Evolutionary conservation across 768 basidiomycete species (phyloP), one percentile per base, ranked within the genome.

Genomic region (Myochromella boudieri): DNA sequence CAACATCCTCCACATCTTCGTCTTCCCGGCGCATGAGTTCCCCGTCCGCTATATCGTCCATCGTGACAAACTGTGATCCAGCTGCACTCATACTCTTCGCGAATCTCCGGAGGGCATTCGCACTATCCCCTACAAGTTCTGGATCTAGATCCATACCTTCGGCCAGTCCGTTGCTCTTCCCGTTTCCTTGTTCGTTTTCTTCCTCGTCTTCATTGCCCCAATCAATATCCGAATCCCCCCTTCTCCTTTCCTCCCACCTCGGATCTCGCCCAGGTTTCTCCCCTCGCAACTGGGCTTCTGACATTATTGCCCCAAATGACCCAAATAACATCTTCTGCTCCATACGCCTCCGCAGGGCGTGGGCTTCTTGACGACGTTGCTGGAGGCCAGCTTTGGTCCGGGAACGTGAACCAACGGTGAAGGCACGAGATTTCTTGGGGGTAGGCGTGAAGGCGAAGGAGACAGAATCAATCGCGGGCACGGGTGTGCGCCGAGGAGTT

Each of bases 121-220:
- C 32, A 53, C 75, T 69, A 8, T 74, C 31, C 32, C 15, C 40
- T 5, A 25, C 11, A 4, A 82, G 41, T 18, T 87, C 85, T 0
- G 69, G 65, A 49, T 90, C 87, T 15, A 89, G 60, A 1, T 78
- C 75, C 87, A 89, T 90, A 17, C 72, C 84, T 42, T 74, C 76
- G 1, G 64, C 65, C n/a, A 68, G 70, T 3, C 63, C 60, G 5
- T 34, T 14, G 14, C 28, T 8, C 8, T 29, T 14, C 14, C 28
- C 28, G 28, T 14, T 14, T 8, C 28, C 28, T 18, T 42, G 58
- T 3, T 51, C 56, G 10, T 33, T 54, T 54, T 54, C 68, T 27
- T 62, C 62, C 12, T 63, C 56, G 28, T 63, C 70, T 6, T 58
- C 71, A 7, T 65, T 71, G 57, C 89, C 88, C 22, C 82, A 84